These are phyloP conservation scores for Claviceps sorghi DNA, from an alignment of 2,329 filamentous ascomycete species.

Conservation along the genomic window DNA sequence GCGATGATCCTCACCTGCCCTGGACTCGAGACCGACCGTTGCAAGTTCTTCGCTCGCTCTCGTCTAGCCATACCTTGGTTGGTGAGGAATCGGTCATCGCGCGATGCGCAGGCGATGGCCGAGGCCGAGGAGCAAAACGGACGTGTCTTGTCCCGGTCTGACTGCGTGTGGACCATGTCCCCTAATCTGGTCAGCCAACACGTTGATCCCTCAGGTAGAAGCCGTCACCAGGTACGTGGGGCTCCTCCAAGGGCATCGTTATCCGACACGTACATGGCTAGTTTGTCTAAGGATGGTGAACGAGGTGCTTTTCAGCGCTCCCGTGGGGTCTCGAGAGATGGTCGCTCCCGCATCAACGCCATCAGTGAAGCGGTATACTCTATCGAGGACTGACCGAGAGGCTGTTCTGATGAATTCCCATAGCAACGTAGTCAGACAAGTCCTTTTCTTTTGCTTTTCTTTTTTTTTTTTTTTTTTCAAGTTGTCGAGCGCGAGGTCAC, in stretches of 20 bases:
- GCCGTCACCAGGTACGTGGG: neutral
- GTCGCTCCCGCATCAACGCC: too few relatives aligned
- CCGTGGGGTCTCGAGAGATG: neutral
- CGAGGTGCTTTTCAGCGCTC: neutral
- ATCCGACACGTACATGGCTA: neutral
- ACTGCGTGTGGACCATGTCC: neutral
- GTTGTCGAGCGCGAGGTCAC: neutral
- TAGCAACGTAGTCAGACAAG: neutral
- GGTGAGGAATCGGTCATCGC: too few relatives aligned
- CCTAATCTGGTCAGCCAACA: neutral
- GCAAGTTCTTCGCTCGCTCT: too few relatives aligned
- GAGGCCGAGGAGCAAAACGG: too few relatives aligned
- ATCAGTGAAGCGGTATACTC: too few relatives aligned
- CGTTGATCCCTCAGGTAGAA: neutral
- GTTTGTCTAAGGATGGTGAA: neutral
- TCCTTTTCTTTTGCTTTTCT: neutral
- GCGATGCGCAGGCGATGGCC: neutral
- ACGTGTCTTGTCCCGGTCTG: neutral
- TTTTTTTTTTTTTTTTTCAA: too few relatives aligned
- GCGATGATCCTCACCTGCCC: neutral
- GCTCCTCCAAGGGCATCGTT: neutral
- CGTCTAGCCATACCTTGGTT: too few relatives aligned
- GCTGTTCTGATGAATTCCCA: neutral
- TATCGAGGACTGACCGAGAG: neutral
- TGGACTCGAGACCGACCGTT: neutral